Evolutionary conservation across 2,329 filamentous ascomycete species (phyloP).

Genomic region (Domatiomyces catenatus): DNA sequence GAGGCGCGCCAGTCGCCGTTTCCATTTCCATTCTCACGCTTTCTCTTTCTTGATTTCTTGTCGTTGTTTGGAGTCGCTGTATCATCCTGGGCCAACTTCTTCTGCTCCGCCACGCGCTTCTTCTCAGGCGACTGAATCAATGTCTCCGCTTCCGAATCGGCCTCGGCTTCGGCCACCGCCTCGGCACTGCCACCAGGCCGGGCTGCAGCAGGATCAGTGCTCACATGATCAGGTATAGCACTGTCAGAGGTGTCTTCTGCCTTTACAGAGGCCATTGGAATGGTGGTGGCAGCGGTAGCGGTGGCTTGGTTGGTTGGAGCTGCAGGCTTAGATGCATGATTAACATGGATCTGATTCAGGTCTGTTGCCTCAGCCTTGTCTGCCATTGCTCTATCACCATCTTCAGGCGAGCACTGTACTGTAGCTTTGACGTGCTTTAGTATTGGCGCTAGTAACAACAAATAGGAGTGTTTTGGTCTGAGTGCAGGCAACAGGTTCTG

Average conservation of each 20-base stretch:
- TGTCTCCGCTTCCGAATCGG: slow-evolving; percentile 35
- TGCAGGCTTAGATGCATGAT: background rate
- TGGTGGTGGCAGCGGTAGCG: background rate
- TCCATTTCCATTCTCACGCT: slow-evolving; percentile 12
- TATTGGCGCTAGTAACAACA: background rate
- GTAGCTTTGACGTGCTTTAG: background rate
- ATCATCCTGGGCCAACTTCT: slow-evolving; percentile 4
- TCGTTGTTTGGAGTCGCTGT: slow-evolving; percentile 7
- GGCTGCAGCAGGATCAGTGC: slow-evolving; percentile 1
- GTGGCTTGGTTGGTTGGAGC: slow-evolving; percentile 2
- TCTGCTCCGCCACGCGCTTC: slow-evolving; percentile 20
- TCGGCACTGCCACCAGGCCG: slow-evolving; percentile 8
- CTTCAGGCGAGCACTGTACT: background rate
- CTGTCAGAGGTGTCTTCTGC: slow-evolving; percentile 1
- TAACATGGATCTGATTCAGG: slow-evolving; percentile 5
- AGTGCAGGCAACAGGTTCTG: no score
- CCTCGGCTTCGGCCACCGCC: slow-evolving; percentile 26
- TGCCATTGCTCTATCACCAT: slow-evolving; percentile 9
- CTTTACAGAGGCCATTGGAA: slow-evolving; percentile 2
- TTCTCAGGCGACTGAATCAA: slow-evolving; percentile 36
- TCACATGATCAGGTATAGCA: background rate
- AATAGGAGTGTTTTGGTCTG: background rate
- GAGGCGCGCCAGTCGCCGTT: slow-evolving; percentile 5
- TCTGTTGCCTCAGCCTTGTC: slow-evolving; percentile 5
- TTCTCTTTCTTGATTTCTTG: slow-evolving; percentile 15